Percentiles rank a stretch among this genome's conserved stretches.
phyloP scores from a whole-genome alignment of 768 basidiomycete genomes.

The Neoboletus magnificus region DNA sequence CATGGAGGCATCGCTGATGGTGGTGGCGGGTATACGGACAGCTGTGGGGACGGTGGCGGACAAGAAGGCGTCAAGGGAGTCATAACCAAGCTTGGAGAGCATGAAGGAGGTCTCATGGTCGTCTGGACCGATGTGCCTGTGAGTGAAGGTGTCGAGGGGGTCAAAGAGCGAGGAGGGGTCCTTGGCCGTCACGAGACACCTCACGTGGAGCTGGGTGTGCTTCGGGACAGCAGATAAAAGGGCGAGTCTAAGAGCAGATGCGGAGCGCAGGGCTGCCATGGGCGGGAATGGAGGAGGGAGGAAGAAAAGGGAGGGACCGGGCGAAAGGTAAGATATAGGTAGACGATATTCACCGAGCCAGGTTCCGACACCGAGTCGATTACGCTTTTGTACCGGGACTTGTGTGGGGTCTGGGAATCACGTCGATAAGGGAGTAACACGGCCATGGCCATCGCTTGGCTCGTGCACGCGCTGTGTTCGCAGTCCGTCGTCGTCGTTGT shows the following conservation, averaged over 20 bases:
- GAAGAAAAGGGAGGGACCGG: conserved; percentile 17
- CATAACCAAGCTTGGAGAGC: conserved; percentile 81
- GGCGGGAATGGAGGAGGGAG: conserved; percentile 13
- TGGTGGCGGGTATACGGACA: conserved; percentile 64
- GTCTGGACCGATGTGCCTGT: conserved; percentile 92
- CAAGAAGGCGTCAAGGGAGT: conserved; percentile 87
- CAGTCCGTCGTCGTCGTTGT: not conserved
- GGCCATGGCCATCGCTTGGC: conserved; percentile 1
- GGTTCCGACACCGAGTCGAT: conserved; percentile 37
- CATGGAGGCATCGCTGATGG: conserved; percentile 66
- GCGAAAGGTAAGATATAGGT: conserved; percentile 20
- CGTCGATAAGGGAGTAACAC: conserved; percentile 1
- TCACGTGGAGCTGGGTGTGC: conserved; percentile 24
- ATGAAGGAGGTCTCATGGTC: conserved; percentile 74
- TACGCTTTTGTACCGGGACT: conserved; percentile 25
- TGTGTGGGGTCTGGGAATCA: conserved; percentile 13
- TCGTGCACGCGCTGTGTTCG: not conserved
- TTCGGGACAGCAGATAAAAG: conserved; percentile 14
- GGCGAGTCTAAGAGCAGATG: conserved; percentile 23
- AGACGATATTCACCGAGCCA: conserved; percentile 39
- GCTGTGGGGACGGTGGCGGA: conserved; percentile 74
- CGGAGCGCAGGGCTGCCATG: conserved; percentile 31
- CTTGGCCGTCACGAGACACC: conserved; percentile 59
- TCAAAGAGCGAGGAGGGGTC: conserved; percentile 66
- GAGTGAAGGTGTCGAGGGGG: conserved; percentile 84